Percentiles rank a stretch among this genome's conserved stretches.
These are phyloP conservation scores for Leishmania martiniquensis DNA, from an alignment of 208 protist genomes.

Conservation along the genomic window DNA sequence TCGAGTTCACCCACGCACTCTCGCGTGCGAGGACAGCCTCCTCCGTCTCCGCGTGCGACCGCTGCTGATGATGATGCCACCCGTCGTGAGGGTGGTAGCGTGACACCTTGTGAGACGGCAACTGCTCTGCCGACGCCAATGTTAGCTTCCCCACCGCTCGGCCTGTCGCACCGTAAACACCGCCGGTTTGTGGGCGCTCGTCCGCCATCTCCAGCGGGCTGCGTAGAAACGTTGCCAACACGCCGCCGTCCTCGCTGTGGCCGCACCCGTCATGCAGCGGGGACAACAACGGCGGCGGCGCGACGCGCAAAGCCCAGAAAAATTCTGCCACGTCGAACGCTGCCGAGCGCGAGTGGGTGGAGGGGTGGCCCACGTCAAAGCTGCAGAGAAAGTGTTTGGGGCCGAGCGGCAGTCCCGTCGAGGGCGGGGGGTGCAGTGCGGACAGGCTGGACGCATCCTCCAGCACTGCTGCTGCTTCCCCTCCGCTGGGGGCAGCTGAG, in stretches of 20 bases:
- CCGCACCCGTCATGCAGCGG: slow-evolving; percentile 18
- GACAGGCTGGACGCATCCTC: not conserved
- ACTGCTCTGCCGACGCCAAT: not conserved
- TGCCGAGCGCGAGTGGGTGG: not conserved
- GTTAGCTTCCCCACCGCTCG: not conserved
- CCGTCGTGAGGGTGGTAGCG: not conserved
- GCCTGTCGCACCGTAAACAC: slow-evolving; percentile 5
- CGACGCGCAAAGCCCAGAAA: slow-evolving; percentile 42
- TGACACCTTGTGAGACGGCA: not conserved
- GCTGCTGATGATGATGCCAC: not conserved
- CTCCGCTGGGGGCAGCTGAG: not conserved
- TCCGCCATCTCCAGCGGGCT: not conserved
- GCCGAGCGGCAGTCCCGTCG: not conserved
- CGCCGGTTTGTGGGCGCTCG: not conserved
- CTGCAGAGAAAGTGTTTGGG: not conserved
- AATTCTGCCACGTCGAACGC: slow-evolving; percentile 28
- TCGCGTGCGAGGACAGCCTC: slow-evolving; percentile 31
- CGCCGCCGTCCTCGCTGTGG: slow-evolving; percentile 26
- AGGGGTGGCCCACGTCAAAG: not conserved
- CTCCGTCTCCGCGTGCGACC: slow-evolving; percentile 9
- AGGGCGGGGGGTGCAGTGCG: not conserved
- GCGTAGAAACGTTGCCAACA: not conserved
- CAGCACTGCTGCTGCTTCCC: not conserved
- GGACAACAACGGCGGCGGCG: slow-evolving; percentile 27
- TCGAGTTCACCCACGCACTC: slow-evolving; percentile 38